phyloP scores from a whole-genome alignment of 2,329 filamentous ascomycete genomes.

The Pyricularia pennisetigena region DNA sequence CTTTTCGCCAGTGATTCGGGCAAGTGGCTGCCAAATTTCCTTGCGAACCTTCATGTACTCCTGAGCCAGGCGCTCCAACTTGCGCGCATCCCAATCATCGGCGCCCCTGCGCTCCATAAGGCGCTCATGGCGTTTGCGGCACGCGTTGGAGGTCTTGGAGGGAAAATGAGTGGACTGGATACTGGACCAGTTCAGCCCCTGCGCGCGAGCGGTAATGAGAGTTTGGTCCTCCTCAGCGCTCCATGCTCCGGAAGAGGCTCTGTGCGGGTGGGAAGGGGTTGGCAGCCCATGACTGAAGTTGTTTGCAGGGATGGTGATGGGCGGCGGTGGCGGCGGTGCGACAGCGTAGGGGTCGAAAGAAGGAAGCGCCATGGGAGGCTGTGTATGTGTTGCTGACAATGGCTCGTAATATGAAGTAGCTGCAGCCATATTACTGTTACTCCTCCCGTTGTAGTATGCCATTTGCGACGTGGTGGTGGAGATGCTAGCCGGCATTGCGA shows the following conservation, averaged over 20 bases:
- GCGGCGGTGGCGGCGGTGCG: slow-evolving; percentile 15
- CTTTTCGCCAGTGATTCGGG: slow-evolving; percentile 68
- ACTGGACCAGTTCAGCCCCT: slow-evolving; percentile 74
- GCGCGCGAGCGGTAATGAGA: slow-evolving; percentile 60
- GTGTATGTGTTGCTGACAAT: slow-evolving; percentile 15
- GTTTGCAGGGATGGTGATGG: slow-evolving; percentile 68
- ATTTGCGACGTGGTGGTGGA: slow-evolving; percentile 12
- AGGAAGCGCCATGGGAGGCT: slow-evolving; percentile 15
- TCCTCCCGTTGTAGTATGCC: slow-evolving; percentile 21
- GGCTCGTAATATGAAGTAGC: slow-evolving; percentile 21
- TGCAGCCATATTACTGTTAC: slow-evolving; percentile 9
- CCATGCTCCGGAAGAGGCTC: slow-evolving; percentile 60
- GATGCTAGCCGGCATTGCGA: slow-evolving; percentile 3
- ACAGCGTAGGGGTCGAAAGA: slow-evolving; percentile 24
- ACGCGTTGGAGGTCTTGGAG: slow-evolving; percentile 70
- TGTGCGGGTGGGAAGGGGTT: slow-evolving; percentile 25
- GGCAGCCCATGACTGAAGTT: slow-evolving; percentile 24
- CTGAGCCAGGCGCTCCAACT: slow-evolving; percentile 63
- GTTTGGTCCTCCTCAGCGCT: slow-evolving; percentile 63
- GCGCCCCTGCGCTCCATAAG: slow-evolving; percentile 66
- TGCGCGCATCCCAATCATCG: slow-evolving; percentile 70
- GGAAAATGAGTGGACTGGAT: slow-evolving; percentile 72
- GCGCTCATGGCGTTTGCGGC: slow-evolving; percentile 80
- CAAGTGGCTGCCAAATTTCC: slow-evolving; percentile 72
- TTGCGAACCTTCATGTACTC: slow-evolving; percentile 73